Conservation (phyloP, 2,329 filamentous ascomycete genomes). For the Zasmidium cellare region DNA sequence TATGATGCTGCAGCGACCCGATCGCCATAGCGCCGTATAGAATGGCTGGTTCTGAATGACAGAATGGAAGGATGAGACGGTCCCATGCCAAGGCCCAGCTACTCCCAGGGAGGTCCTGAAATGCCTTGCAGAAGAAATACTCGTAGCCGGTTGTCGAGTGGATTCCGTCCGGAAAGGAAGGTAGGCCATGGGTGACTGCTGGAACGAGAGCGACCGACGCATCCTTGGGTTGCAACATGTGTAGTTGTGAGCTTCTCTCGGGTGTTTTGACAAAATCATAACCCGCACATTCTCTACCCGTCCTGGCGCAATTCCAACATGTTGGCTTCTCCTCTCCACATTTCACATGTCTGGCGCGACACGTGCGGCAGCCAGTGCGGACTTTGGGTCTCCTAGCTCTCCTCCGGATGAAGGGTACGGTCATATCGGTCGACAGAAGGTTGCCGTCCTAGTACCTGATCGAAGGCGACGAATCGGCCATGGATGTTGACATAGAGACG, state of each 20-base stretch:
- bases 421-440: no score
- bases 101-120: slow-evolving; percentile 1
- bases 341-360: slow-evolving; percentile 1
- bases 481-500: no score
- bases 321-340: slow-evolving; percentile 9
- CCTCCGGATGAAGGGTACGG: no score
- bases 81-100: slow-evolving; percentile 1
- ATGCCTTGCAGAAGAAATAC: neutral
- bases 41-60: neutral
- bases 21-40: slow-evolving; percentile 1
- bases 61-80: neutral
- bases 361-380: neutral
- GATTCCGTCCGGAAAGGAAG: neutral
- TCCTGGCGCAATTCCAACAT: slow-evolving; percentile 1
- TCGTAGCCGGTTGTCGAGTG: neutral
- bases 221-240: neutral
- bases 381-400: neutral
- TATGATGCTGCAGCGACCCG: neutral
- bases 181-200: no score
- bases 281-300: slow-evolving; percentile 1
- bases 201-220: no score
- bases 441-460: no score
- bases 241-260: neutral
- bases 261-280: neutral
- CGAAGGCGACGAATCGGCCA: no score